Conservation (phyloP, 2,329 filamentous ascomycete genomes). For the Pochonia chlamydosporia region DNA sequence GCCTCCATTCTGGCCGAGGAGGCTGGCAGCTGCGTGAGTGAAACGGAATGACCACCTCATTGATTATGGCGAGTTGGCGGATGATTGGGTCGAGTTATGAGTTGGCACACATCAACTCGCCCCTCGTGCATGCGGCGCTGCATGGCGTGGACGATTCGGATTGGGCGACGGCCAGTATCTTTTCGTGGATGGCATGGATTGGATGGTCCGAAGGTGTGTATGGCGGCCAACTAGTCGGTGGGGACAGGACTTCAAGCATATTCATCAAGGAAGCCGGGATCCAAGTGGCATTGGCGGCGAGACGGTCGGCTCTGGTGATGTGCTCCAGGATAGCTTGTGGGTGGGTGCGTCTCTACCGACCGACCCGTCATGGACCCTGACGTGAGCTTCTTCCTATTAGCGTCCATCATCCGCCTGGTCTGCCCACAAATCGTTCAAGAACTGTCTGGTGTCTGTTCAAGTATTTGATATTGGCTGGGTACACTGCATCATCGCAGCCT, state of each 20-base stretch:
- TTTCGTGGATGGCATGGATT: constrained; percentile 17
- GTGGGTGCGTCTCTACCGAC: too few species aligned
- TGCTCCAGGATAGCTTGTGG: too few species aligned
- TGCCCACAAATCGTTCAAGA: too few species aligned
- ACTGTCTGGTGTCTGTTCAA: too few species aligned
- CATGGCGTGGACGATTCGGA: constrained; percentile 23
- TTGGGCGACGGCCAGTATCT: constrained; percentile 14
- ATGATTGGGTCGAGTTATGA: constrained; percentile 23
- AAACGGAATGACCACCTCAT: neutral
- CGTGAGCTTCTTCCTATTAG: too few species aligned
- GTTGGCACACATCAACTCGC: constrained; percentile 19
- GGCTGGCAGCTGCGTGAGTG: neutral
- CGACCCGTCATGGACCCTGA: too few species aligned
- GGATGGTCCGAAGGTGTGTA: constrained; percentile 2
- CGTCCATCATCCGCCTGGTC: too few species aligned
- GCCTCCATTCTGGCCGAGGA: neutral
- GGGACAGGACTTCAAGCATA: neutral
- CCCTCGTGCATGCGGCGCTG: constrained; percentile 14
- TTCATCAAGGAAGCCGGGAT: neutral
- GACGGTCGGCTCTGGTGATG: neutral
- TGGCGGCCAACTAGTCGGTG: neutral
- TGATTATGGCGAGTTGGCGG: constrained; percentile 10
- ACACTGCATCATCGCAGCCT: neutral
- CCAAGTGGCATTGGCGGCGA: neutral
- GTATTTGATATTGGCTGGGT: neutral